Evolutionary conservation across 129 eudicot species (phyloP).

Genomic region (Saussurea involucrata): DNA sequence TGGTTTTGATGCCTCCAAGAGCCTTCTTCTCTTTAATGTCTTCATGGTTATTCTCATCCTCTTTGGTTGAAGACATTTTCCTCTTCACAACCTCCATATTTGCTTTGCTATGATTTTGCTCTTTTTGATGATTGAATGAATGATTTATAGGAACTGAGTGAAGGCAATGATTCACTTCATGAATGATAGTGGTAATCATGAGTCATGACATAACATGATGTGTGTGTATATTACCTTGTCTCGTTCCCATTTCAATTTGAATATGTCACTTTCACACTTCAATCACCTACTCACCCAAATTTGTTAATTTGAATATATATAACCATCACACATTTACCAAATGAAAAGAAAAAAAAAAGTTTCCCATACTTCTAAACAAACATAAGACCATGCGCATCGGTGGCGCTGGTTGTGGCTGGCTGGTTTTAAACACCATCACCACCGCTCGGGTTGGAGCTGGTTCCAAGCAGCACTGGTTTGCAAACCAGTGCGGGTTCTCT

Average conservation of each 20-base stretch:
- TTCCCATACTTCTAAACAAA: constrained; percentile 13
- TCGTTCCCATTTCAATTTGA: constrained; percentile 16
- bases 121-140: constrained; percentile 3
- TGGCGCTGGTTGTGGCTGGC: too few species aligned
- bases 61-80: constrained; percentile 28
- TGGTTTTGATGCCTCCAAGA: constrained; percentile 88
- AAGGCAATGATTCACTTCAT: constrained; percentile 28
- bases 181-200: constrained; percentile 29
- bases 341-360: neutral
- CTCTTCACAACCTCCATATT: constrained; percentile 24
- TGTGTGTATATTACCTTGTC: constrained; percentile 13
- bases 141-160: constrained; percentile 24
- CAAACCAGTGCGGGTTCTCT: too few species aligned
- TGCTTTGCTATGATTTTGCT: neutral
- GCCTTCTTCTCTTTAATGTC: constrained; percentile 29
- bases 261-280: constrained; percentile 17
- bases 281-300: constrained; percentile 8
- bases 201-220: constrained; percentile 35
- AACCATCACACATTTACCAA: constrained; percentile 16
- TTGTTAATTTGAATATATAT: neutral
- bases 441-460: too few species aligned
- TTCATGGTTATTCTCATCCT: constrained; percentile 28
- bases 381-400: too few species aligned
- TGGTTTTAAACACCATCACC: too few species aligned
- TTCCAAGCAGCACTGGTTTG: too few species aligned